Percentiles rank a stretch among this genome's conserved stretches.
phyloP scores from a whole-genome alignment of 2,329 filamentous ascomycete species.

The Diaporthe sp. region DNA sequence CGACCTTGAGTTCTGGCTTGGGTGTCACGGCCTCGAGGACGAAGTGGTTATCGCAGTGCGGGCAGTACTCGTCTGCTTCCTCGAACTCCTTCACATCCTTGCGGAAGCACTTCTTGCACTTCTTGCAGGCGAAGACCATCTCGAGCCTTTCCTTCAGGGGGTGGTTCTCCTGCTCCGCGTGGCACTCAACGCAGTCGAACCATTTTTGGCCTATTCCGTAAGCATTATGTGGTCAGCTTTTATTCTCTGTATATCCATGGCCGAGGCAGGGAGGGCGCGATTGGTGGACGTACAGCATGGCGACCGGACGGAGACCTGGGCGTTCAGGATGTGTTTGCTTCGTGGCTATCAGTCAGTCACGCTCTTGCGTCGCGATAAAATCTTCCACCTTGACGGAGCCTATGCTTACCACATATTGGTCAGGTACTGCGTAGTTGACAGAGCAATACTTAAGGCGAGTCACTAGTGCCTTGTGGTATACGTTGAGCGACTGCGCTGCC shows the following conservation, averaged over 20 bases:
- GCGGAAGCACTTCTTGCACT: conserved; percentile 98
- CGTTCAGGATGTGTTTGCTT: conserved; percentile 98
- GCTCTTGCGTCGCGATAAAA: not conserved
- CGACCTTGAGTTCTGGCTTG: conserved; percentile 85
- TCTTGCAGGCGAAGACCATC: conserved; percentile 97
- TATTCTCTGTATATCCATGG: not conserved
- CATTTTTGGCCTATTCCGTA: conserved; percentile 83
- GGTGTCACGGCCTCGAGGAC: conserved; percentile 90
- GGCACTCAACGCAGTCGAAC: conserved; percentile 99
- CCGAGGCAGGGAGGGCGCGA: not conserved
- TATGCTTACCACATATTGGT: conserved; percentile 39
- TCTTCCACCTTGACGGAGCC: not conserved
- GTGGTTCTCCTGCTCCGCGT: conserved; percentile 84
- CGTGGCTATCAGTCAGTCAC: conserved; percentile 12
- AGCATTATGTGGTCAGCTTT: not conserved
- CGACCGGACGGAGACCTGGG: conserved; percentile 94
- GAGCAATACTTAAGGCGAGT: not conserved
- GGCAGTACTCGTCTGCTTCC: conserved; percentile 98
- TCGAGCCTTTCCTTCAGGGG: conserved; percentile 81
- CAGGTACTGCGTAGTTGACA: not conserved
- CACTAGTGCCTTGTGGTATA: not conserved
- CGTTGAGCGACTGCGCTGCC: not conserved
- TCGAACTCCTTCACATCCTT: conserved; percentile 95
- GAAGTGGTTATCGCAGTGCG: conserved; percentile 99
- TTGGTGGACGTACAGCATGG: conserved; percentile 81